Conservation (phyloP, 148 eudicot genomes). For the Camellia lanceoleosa region DNA sequence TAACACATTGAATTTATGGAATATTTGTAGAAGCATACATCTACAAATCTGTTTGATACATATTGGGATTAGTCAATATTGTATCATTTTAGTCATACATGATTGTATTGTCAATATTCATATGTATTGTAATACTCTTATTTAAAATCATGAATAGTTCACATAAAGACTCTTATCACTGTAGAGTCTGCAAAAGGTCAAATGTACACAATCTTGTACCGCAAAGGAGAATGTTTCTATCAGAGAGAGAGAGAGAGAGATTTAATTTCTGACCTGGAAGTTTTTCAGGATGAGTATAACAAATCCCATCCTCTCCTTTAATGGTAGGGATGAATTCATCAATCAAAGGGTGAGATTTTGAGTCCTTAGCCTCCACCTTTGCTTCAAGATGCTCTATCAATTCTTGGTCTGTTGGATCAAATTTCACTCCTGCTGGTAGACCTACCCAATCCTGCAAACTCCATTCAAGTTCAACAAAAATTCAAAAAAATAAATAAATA, state of each 20-base stretch:
- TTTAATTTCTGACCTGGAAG: conserved; percentile 66
- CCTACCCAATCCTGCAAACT: conserved; percentile 90
- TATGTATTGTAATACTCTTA: too few species aligned
- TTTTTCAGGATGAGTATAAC: conserved; percentile 98
- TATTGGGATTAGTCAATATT: too few species aligned
- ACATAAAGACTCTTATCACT: too few species aligned
- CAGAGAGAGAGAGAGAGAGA: neutral
- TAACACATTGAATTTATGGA: too few species aligned
- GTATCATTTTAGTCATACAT: too few species aligned
- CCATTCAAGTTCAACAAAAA: neutral
- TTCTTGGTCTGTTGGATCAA: conserved; percentile 99
- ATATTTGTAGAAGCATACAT: too few species aligned
- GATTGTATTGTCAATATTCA: too few species aligned
- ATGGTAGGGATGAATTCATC: conserved; percentile 97
- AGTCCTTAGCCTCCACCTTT: conserved; percentile 64
- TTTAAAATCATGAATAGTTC: too few species aligned
- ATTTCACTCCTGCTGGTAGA: conserved; percentile 98
- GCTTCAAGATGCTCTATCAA: conserved; percentile 98
- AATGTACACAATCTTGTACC: too few species aligned
- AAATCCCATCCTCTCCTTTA: conserved; percentile 99
- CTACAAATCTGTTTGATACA: too few species aligned
- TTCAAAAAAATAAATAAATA: neutral
- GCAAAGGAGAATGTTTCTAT: too few species aligned
- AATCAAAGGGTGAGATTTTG: conserved; percentile 90
- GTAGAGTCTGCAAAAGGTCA: too few species aligned